Percentiles rank a stretch among this genome's conserved stretches.
These are phyloP conservation scores for Gentiana straminea DNA, from an alignment of 257 asterid genomes.

Conservation along the genomic window DNA sequence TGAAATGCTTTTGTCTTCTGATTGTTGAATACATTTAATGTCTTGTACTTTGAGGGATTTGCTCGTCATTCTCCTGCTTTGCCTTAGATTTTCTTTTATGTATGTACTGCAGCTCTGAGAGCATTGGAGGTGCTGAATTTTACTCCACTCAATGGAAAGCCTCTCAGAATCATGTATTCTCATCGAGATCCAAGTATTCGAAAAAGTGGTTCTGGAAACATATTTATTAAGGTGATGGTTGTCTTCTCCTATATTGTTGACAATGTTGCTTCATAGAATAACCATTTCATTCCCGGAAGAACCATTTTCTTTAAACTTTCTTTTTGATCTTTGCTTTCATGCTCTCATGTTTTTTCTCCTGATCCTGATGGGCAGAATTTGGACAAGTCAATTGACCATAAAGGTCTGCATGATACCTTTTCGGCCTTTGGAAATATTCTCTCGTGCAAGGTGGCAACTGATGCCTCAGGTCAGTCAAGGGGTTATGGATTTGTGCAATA, in stretches of 20 bases:
- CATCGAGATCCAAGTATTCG: slow-evolving; percentile 79
- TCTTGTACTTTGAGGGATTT: too few species aligned
- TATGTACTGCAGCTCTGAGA: slow-evolving; percentile 54
- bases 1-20: too few species aligned
- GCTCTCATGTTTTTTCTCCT: background rate
- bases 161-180: slow-evolving; percentile 76
- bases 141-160: slow-evolving; percentile 77
- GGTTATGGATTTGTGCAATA: slow-evolving; percentile 95
- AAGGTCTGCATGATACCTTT: slow-evolving; percentile 81
- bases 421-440: slow-evolving; percentile 67
- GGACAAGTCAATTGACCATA: slow-evolving; percentile 92
- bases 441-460: slow-evolving; percentile 80
- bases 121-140: slow-evolving; percentile 70
- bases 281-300: background rate
- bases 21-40: too few species aligned
- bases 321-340: background rate
- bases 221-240: slow-evolving; percentile 62
- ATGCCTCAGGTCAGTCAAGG: slow-evolving; percentile 62
- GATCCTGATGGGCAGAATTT: slow-evolving; percentile 36
- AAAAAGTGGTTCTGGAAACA: slow-evolving; percentile 74
- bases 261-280: background rate
- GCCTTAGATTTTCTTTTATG: background rate
- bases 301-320: background rate
- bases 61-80: background rate
- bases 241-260: background rate